Conservation (phyloP, 1,284 basidiomycete species). For the Heliocybe sulcata region DNA sequence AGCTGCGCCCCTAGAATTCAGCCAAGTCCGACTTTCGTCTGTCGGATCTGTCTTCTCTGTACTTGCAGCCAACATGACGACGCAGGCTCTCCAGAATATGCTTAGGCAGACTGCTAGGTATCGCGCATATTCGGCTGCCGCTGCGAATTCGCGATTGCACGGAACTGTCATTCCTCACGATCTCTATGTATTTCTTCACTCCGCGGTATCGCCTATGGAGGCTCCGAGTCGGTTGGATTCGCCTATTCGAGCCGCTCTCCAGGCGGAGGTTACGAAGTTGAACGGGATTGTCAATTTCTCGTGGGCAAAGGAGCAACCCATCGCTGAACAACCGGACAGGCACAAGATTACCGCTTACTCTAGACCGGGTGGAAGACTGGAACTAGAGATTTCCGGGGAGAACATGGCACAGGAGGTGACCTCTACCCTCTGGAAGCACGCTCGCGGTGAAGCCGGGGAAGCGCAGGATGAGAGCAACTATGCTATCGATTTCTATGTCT, state of each 20-base stretch:
- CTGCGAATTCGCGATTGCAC: not conserved
- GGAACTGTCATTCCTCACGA: slow-evolving; percentile 44
- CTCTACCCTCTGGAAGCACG: slow-evolving; percentile 26
- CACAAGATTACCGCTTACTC: not conserved
- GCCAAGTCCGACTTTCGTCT: no score
- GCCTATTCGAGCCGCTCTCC: slow-evolving; percentile 43
- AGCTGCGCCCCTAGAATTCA: no score
- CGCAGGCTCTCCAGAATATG: no score
- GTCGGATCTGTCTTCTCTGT: no score
- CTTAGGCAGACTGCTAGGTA: no score
- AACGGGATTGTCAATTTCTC: slow-evolving; percentile 56
- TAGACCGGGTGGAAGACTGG: slow-evolving; percentile 2
- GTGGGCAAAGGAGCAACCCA: slow-evolving; percentile 30
- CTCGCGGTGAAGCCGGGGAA: not conserved
- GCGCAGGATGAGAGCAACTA: slow-evolving; percentile 17
- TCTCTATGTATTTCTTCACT: slow-evolving; percentile 53
- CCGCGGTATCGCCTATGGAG: slow-evolving; percentile 34
- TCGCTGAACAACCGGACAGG: not conserved
- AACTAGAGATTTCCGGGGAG: not conserved
- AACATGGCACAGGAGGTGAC: slow-evolving; percentile 4
- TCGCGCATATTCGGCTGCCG: no score
- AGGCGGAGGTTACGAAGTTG: slow-evolving; percentile 33
- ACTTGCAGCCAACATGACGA: no score
- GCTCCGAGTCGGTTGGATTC: slow-evolving; percentile 46
- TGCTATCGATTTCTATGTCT: slow-evolving; percentile 45